These are phyloP conservation scores for Chrysopogon serrulatus DNA, from an alignment of 176 grass and related monocot species.

Conservation along the genomic window DNA sequence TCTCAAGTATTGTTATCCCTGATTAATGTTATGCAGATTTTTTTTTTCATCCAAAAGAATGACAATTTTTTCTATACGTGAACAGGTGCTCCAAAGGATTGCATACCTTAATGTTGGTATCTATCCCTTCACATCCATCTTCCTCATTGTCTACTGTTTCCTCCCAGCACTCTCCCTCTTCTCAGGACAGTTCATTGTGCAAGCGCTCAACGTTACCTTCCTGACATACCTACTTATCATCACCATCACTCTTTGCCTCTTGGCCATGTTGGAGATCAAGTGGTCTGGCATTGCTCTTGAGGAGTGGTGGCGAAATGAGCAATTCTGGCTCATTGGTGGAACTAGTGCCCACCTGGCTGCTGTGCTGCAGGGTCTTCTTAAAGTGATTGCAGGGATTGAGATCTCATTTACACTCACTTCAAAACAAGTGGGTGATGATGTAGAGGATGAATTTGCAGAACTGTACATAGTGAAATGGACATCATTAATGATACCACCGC, in stretches of 20 bases:
- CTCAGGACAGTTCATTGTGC: conserved; percentile 95
- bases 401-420: conserved; percentile 98
- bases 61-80: conserved; percentile 15
- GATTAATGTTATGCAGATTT: not conserved
- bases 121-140: conserved; percentile 95
- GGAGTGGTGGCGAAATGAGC: conserved; percentile 98
- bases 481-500: conserved; percentile 86
- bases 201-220: conserved; percentile 89
- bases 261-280: conserved; percentile 93
- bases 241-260: conserved; percentile 72
- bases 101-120: conserved; percentile 98
- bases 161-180: conserved; percentile 98
- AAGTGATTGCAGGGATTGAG: conserved; percentile 89
- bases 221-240: conserved; percentile 87
- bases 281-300: conserved; percentile 96
- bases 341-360: conserved; percentile 93
- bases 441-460: conserved; percentile 81
- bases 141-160: conserved; percentile 98
- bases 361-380: conserved; percentile 85
- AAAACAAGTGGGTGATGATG: conserved; percentile 65
- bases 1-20: not conserved
- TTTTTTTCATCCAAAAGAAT: conserved; percentile 9
- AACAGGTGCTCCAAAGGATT: conserved; percentile 71
- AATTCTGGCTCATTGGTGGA: conserved; percentile 98
- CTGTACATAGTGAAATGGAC: conserved; percentile 92